phyloP scores from a whole-genome alignment of 2,329 filamentous ascomycete genomes.

The Arachnopeziza araneosa region DNA sequence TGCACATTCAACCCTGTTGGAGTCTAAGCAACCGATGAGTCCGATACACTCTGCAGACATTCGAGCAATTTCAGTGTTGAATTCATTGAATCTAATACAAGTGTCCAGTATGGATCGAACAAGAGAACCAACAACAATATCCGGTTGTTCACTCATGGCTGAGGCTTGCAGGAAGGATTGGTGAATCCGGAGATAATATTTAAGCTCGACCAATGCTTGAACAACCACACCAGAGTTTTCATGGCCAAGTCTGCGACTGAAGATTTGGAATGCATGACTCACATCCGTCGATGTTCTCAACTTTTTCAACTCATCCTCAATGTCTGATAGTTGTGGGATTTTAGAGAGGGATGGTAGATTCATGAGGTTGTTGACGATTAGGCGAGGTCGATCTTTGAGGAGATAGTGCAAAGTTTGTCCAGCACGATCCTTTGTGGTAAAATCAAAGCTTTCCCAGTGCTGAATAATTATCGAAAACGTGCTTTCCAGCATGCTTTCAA shows the following conservation, averaged over 20 bases:
- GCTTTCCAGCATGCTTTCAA: slow-evolving; percentile 76
- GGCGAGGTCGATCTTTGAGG: slow-evolving; percentile 27
- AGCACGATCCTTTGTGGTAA: slow-evolving; percentile 52
- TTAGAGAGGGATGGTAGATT: slow-evolving; percentile 72
- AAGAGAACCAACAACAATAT: slow-evolving; percentile 64
- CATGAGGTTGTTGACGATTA: slow-evolving; percentile 62
- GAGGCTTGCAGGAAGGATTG: slow-evolving; percentile 76
- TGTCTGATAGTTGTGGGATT: slow-evolving; percentile 62
- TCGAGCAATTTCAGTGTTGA: slow-evolving; percentile 59
- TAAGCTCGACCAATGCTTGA: slow-evolving; percentile 73
- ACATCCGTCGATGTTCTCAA: slow-evolving; percentile 62
- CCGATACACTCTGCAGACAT: slow-evolving; percentile 81
- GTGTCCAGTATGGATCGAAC: slow-evolving; percentile 80
- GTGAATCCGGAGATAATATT: slow-evolving; percentile 63
- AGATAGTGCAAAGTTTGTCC: slow-evolving; percentile 53
- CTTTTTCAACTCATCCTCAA: slow-evolving; percentile 59
- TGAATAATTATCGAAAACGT: slow-evolving; percentile 82
- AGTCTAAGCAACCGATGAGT: slow-evolving; percentile 84
- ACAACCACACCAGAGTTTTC: slow-evolving; percentile 83
- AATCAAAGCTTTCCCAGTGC: slow-evolving; percentile 68
- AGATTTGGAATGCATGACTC: slow-evolving; percentile 63
- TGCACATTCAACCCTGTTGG: slow-evolving; percentile 77
- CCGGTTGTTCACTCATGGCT: slow-evolving; percentile 77
- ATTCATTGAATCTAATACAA: slow-evolving; percentile 70
- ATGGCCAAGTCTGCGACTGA: slow-evolving; percentile 67